phyloP scores from a whole-genome alignment of 2,329 filamentous ascomycete genomes.

The Trichophyton mentagrophytes region DNA sequence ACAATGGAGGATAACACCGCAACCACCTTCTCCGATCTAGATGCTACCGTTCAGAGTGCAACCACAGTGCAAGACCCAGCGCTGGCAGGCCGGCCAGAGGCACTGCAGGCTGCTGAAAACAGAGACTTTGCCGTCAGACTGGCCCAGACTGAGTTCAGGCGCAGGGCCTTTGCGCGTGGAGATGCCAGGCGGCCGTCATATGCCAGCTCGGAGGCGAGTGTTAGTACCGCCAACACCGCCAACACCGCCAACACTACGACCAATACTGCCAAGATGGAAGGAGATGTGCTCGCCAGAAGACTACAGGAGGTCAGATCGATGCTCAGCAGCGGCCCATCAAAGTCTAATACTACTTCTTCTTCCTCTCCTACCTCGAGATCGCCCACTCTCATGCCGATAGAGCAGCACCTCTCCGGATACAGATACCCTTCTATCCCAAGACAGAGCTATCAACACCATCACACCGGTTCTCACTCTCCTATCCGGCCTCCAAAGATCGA shows the following conservation, averaged over 20 bases:
- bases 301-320: constrained; percentile 19
- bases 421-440: constrained; percentile 34
- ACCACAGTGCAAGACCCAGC: constrained; percentile 41
- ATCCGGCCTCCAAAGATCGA: constrained; percentile 10
- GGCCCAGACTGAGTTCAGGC: constrained; percentile 57
- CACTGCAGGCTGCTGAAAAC: constrained; percentile 58
- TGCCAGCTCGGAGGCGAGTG: neutral
- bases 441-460: constrained; percentile 20
- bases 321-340: constrained; percentile 4
- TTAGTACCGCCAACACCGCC: too few relatives aligned
- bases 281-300: constrained; percentile 10
- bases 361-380: neutral
- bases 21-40: neutral
- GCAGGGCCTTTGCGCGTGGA: constrained; percentile 36
- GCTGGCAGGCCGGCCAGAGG: constrained; percentile 43
- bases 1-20: neutral
- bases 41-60: constrained; percentile 8
- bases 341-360: neutral
- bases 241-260: too few relatives aligned
- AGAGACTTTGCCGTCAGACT: constrained; percentile 64
- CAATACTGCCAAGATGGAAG: neutral
- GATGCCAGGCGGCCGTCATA: neutral
- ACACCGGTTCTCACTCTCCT: constrained; percentile 11
- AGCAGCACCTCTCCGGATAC: constrained; percentile 20
- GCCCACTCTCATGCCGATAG: constrained; percentile 5